Conservation (phyloP, 2,329 filamentous ascomycete species). For the Calonectria pteridis region DNA sequence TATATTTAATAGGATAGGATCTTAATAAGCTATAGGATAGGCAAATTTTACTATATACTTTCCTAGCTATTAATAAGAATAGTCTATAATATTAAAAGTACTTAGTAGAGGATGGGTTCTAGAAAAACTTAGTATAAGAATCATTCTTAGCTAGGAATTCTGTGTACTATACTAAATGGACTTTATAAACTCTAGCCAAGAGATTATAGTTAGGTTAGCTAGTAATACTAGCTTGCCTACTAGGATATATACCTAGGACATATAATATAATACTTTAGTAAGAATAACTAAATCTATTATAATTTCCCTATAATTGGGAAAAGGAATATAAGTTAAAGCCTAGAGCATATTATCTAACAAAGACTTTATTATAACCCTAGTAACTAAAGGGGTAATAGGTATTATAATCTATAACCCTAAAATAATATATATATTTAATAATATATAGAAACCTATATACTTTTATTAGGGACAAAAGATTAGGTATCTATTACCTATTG, state of each 20-base stretch:
- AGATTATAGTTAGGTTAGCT: too few relatives aligned
- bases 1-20: too few relatives aligned
- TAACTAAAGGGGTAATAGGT: neutral
- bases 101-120: too few relatives aligned
- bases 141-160: too few relatives aligned
- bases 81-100: too few relatives aligned
- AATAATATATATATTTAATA: neutral
- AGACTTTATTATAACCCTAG: neutral
- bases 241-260: neutral
- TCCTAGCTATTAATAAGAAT: too few relatives aligned
- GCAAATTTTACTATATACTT: too few relatives aligned
- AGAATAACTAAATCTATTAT: neutral
- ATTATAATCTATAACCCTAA: neutral
- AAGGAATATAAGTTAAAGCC: neutral
- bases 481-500: neutral
- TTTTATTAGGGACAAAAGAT: neutral
- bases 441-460: neutral
- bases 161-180: too few relatives aligned
- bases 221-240: too few relatives aligned
- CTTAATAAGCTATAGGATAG: too few relatives aligned
- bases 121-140: too few relatives aligned
- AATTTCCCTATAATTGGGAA: neutral
- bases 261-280: neutral
- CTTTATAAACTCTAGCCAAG: too few relatives aligned
- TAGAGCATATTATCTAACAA: neutral